phyloP scores from a whole-genome alignment of 352 stramenopile species.

The Phytophthora brassicae region DNA sequence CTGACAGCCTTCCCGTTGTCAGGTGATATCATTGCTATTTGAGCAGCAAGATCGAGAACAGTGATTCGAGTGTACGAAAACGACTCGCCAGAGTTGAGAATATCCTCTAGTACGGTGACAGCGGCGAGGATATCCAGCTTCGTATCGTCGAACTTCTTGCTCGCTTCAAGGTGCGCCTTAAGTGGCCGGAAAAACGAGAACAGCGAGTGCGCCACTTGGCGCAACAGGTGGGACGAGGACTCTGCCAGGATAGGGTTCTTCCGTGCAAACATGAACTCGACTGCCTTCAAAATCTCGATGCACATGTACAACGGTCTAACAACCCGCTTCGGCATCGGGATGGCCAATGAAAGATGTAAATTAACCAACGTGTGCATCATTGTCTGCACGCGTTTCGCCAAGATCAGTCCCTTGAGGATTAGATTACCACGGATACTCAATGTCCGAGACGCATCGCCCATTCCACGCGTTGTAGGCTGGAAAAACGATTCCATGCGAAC shows the following conservation, averaged over 20 bases:
- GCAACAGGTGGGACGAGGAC: conserved; percentile 69
- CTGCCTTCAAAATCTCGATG: conserved; percentile 90
- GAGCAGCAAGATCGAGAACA: conserved; percentile 74
- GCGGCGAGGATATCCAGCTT: conserved; percentile 84
- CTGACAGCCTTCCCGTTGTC: conserved; percentile 38
- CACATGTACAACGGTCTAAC: conserved; percentile 88
- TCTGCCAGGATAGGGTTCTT: conserved; percentile 85
- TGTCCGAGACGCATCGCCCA: conserved; percentile 70
- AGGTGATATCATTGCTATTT: conserved; percentile 78
- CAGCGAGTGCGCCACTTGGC: conserved; percentile 78
- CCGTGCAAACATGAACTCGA: conserved; percentile 92
- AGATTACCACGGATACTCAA: conserved; percentile 84
- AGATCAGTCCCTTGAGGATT: conserved; percentile 91
- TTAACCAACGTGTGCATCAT: conserved; percentile 91
- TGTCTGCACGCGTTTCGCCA: conserved; percentile 87
- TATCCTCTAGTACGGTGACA: conserved; percentile 85
- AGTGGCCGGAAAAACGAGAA: conserved; percentile 82
- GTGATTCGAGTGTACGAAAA: conserved; percentile 87
- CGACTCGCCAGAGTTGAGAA: conserved; percentile 76
- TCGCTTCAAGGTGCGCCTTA: conserved; percentile 82
- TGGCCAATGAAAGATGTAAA: conserved; percentile 84
- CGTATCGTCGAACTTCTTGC: conserved; percentile 87
- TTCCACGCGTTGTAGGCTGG: conserved; percentile 74
- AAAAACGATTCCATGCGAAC: conserved; percentile 90
- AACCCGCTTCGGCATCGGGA: conserved; percentile 84